Evolutionary conservation across 2,329 filamentous ascomycete genomes (phyloP), one percentile per base, ranked within the genome.

Genomic region (Tolypocladium guangdongense): DNA sequence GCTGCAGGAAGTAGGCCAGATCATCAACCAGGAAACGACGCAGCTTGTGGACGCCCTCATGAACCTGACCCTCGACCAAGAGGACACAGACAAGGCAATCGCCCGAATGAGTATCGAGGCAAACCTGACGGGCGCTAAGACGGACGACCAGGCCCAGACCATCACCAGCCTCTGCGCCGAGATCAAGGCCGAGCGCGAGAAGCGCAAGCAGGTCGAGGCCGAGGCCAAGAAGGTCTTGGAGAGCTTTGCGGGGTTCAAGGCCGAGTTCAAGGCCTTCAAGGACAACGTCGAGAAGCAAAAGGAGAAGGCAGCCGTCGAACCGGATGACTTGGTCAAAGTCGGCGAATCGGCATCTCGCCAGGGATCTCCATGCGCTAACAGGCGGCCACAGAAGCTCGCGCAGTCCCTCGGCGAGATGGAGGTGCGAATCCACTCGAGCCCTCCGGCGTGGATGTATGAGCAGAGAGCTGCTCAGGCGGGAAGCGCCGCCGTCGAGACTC

Each of bases 81-180:
- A 71, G 55, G 68, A 72, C 16, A 69, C 67, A 1, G 67, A 71
- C 53, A 68, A 68, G 60, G 66, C 68, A 8, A 65, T 70, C 43
- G 66, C 68, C 2, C 60, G 69, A 16, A 67, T 72, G 67, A 68
- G 68, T 51, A 65, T 72, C 53, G 68, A 71, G 51, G 64, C 66
- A 16, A 72, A 68, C 45, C 58, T 72, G 14, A 59, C 62, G 45
- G 68, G 69, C 55, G 69, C 68, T 4, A 57, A 60, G 22, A 60
- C 60, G 2, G 67, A 71, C 20, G 65, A 69, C 8, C 66, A 68
- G 51, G 54, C 59, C 8, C 64, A 68, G 30, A 63, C 58, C 18
- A 60, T 73, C 38, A 60, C 61, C 50, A 62, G 64, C 39, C 62
- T 72, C 2, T 60, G 63, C 18, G 60, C 59, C 5, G 65, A 70